Percentiles rank a stretch among this genome's conserved stretches.
These are phyloP conservation scores for Hsuehochloa calcarea DNA, from an alignment of 176 grass and related monocot genomes.

Conservation along the genomic window DNA sequence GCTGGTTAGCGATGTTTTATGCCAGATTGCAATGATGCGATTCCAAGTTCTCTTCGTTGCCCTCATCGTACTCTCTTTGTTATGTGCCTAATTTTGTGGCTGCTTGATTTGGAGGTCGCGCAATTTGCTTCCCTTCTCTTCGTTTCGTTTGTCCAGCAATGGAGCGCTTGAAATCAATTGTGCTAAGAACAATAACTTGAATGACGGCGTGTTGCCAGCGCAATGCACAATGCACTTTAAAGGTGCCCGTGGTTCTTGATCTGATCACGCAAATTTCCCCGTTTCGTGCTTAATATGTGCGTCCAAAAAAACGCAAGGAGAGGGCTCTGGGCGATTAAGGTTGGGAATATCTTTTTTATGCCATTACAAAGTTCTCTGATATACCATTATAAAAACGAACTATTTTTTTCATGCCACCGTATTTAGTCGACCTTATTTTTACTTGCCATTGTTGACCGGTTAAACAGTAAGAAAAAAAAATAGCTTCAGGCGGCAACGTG, in stretches of 20 bases:
- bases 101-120: neutral
- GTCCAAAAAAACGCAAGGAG: neutral
- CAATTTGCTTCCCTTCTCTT: neutral
- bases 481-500: too few species aligned
- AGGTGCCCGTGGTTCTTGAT: neutral
- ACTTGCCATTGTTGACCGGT: too few species aligned
- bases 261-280: neutral
- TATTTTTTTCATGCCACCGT: too few species aligned
- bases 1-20: neutral
- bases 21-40: neutral
- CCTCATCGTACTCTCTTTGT: neutral
- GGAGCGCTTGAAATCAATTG: neutral
- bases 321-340: neutral
- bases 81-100: too few species aligned
- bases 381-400: too few species aligned
- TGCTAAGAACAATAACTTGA: neutral
- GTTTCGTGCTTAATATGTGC: neutral
- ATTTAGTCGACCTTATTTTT: too few species aligned
- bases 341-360: too few species aligned
- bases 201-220: neutral
- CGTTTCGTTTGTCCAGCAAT: neutral
- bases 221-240: neutral
- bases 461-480: too few species aligned
- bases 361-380: too few species aligned
- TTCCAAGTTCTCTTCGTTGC: constrained; percentile 1